phyloP scores from a whole-genome alignment of 1,284 basidiomycete genomes.

The Sanghuangporus baumii region DNA sequence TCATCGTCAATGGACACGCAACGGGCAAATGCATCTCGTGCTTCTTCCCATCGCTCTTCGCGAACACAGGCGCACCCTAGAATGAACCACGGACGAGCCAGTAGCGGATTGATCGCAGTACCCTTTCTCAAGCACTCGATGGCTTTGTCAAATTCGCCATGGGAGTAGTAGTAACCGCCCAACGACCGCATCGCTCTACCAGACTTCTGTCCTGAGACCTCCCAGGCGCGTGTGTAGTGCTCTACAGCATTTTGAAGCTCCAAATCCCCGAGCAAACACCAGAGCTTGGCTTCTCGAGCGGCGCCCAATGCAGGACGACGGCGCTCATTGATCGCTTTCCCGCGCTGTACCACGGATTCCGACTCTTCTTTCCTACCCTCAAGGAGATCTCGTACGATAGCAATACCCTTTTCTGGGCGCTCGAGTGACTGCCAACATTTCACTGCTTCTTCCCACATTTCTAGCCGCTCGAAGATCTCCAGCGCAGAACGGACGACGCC shows the following conservation, averaged over 20 bases:
- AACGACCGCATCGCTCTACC: constrained; percentile 89
- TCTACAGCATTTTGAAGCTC: constrained; percentile 61
- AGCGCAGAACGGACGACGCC: constrained; percentile 85
- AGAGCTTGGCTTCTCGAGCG: constrained; percentile 84
- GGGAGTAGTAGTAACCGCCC: constrained; percentile 78
- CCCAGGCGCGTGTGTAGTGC: constrained; percentile 86
- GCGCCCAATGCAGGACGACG: constrained; percentile 51
- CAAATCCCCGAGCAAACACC: constrained; percentile 94
- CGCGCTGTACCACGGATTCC: constrained; percentile 63
- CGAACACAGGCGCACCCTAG: constrained; percentile 88
- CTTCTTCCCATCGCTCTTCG: constrained; percentile 78
- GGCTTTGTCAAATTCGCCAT: constrained; percentile 58
- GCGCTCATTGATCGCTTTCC: constrained; percentile 41
- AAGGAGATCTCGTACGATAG: constrained; percentile 78
- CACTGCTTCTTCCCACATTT: constrained; percentile 97
- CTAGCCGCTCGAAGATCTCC: constrained; percentile 86
- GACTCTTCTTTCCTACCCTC: constrained; percentile 79
- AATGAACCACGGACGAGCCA: constrained; percentile 90
- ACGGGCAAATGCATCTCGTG: constrained; percentile 77
- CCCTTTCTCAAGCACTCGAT: constrained; percentile 68
- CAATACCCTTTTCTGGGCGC: constrained; percentile 66
- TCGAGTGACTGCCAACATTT: constrained; percentile 82
- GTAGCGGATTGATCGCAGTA: constrained; percentile 85
- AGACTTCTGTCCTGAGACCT: constrained; percentile 71
- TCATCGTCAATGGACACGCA: constrained; percentile 93